phyloP scores from a whole-genome alignment of 2,329 filamentous ascomycete species.

The Microcyclosporella mali region DNA sequence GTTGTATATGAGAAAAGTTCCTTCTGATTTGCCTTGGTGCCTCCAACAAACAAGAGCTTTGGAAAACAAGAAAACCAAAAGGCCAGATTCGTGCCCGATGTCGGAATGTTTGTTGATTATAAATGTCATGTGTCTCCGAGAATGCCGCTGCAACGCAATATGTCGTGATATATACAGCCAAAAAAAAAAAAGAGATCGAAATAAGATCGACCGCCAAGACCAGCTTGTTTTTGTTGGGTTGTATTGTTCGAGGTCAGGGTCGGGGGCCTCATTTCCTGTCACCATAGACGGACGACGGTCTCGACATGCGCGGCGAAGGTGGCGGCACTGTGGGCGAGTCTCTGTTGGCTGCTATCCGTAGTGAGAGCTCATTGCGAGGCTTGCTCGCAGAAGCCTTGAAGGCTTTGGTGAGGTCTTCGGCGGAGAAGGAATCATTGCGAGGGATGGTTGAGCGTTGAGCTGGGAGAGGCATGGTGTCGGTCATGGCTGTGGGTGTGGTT shows the following conservation, averaged over 20 bases:
- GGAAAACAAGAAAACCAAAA: no score
- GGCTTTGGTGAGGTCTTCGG: slow-evolving; percentile 30
- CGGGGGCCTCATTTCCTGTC: slow-evolving; percentile 14
- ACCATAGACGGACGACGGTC: slow-evolving; percentile 25
- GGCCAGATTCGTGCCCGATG: no score
- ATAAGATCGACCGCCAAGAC: no score
- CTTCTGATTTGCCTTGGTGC: no score
- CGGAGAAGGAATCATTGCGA: slow-evolving; percentile 33
- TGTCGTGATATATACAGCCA: no score
- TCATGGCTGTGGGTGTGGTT: slow-evolving; percentile 22
- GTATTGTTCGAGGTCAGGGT: slow-evolving; percentile 12
- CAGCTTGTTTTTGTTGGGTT: no score
- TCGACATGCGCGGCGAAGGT: slow-evolving; percentile 26
- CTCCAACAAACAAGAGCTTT: no score
- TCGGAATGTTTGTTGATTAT: no score
- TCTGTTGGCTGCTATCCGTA: slow-evolving; percentile 21
- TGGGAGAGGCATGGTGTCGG: slow-evolving; percentile 30
- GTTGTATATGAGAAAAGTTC: no score
- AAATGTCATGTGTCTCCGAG: no score
- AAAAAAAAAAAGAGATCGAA: no score
- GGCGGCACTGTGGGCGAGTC: slow-evolving; percentile 28
- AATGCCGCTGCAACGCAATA: no score
- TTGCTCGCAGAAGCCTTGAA: slow-evolving; percentile 29
- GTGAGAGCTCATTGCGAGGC: slow-evolving; percentile 27
- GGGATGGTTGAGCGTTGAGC: slow-evolving; percentile 20